phyloP scores from a whole-genome alignment of 176 grass and related monocot genomes.

The Triticum monococcum region DNA sequence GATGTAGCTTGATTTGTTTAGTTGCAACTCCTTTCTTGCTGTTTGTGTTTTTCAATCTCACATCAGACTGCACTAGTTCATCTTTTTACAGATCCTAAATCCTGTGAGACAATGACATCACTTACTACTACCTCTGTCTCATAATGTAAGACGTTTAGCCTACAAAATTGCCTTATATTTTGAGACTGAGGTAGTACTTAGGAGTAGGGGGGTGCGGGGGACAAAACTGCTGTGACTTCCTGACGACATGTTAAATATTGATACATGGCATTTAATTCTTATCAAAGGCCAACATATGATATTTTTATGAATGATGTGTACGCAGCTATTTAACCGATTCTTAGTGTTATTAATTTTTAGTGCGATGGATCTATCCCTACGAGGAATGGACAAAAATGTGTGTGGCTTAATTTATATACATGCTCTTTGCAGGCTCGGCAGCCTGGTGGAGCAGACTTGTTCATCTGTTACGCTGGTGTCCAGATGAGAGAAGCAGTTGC shows the following conservation, averaged over 20 bases:
- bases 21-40: background rate
- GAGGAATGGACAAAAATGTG: background rate
- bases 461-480: slow-evolving; percentile 63
- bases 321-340: background rate
- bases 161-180: too few relatives aligned
- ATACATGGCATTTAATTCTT: background rate
- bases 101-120: too few relatives aligned
- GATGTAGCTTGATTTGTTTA: too few relatives aligned
- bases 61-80: too few relatives aligned
- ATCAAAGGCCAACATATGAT: background rate
- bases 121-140: too few relatives aligned
- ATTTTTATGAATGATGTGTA: background rate
- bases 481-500: slow-evolving; percentile 61
- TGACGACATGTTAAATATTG: background rate
- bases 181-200: background rate
- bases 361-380: background rate
- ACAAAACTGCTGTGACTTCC: background rate
- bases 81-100: too few relatives aligned
- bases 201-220: background rate
- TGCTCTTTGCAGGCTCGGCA: slow-evolving; percentile 38
- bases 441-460: slow-evolving; percentile 54
- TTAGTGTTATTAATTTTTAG: background rate
- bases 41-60: background rate
- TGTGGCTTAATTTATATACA: background rate
- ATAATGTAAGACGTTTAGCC: too few relatives aligned